Conservation (phyloP, 2,329 filamentous ascomycete species). For the Aspergillus sclerotialis region DNA sequence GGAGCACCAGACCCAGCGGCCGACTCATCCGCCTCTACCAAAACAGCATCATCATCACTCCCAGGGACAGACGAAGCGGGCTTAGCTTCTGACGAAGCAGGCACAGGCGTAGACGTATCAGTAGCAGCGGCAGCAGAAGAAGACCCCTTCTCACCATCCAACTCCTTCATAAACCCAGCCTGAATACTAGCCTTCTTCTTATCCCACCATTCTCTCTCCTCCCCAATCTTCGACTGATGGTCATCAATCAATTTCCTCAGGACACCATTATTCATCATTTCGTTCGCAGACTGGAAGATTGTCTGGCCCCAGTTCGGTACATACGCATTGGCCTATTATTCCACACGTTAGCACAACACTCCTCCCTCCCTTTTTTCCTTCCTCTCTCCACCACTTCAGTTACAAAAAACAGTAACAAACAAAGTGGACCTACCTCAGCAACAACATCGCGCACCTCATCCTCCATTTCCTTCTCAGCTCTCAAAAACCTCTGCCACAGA, state of each 20-base stretch:
- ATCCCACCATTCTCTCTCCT: conserved; percentile 90
- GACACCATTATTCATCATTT: conserved; percentile 79
- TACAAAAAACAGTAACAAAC: conserved; percentile 1
- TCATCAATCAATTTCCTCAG: conserved; percentile 70
- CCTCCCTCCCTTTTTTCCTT: neutral
- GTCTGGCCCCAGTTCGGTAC: conserved; percentile 81
- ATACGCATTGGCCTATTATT: conserved; percentile 75
- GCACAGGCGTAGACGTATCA: conserved; percentile 10
- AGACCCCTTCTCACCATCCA: conserved; percentile 39
- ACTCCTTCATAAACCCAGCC: conserved; percentile 75
- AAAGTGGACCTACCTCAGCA: conserved; percentile 59
- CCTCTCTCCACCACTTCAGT: neutral
- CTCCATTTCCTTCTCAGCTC: conserved; percentile 96
- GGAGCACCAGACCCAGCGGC: conserved; percentile 19
- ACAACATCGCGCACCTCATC: conserved; percentile 92
- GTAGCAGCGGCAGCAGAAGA: conserved; percentile 3
- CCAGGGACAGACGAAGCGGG: conserved; percentile 30
- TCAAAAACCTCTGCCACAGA: conserved; percentile 82
- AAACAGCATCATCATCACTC: conserved; percentile 67
- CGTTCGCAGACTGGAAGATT: conserved; percentile 96
- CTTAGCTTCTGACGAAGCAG: conserved; percentile 11
- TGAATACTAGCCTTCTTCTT: conserved; percentile 68
- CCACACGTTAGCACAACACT: conserved; percentile 1
- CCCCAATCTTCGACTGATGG: conserved; percentile 61
- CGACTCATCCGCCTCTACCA: conserved; percentile 61